A percentile compares a stretch with the other conserved stretches of the same genome.
Evolutionary conservation across 805 yeast genomes (phyloP).

Genomic region (Myxozyma udenii): DNA sequence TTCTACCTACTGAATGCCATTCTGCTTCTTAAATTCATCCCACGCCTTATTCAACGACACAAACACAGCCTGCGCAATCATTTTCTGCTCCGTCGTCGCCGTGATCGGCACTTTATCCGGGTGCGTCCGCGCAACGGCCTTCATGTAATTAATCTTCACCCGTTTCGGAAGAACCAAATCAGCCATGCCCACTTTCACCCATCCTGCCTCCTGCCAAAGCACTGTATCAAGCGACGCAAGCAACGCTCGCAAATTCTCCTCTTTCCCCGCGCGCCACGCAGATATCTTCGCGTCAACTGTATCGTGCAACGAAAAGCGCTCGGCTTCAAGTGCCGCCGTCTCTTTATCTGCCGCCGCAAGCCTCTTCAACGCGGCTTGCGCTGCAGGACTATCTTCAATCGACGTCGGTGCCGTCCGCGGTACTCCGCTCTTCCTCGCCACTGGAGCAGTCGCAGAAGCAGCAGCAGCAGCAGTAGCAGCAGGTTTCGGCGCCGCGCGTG

Average conservation of each 20-base stretch:
- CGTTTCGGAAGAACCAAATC: constrained; percentile 87
- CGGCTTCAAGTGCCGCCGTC: constrained; percentile 51
- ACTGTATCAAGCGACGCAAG: constrained; percentile 65
- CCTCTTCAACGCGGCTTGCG: constrained; percentile 50
- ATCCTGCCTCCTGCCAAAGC: constrained; percentile 62
- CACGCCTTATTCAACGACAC: constrained; percentile 82
- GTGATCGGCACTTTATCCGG: constrained; percentile 74
- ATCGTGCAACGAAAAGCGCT: constrained; percentile 63
- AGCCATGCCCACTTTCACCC: constrained; percentile 63
- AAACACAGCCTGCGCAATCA: constrained; percentile 86
- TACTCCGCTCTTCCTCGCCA: constrained; percentile 4
- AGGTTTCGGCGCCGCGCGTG: constrained; percentile 14
- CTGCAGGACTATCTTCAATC: constrained; percentile 20
- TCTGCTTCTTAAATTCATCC: constrained; percentile 71
- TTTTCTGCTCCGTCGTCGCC: constrained; percentile 63
- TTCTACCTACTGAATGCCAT: constrained; percentile 40
- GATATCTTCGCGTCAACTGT: constrained; percentile 53
- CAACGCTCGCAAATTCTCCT: constrained; percentile 74
- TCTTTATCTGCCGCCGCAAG: constrained; percentile 49
- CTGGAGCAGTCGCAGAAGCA: neutral
- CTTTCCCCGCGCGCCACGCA: constrained; percentile 71
- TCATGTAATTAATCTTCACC: constrained; percentile 80
- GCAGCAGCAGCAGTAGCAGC: neutral
- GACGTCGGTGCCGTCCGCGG: constrained; percentile 20
- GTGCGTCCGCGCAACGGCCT: constrained; percentile 71